Evolutionary conservation across 1,284 basidiomycete genomes (phyloP), one percentile per base, ranked within the genome.

Genomic region (Vanrija sp.): DNA sequence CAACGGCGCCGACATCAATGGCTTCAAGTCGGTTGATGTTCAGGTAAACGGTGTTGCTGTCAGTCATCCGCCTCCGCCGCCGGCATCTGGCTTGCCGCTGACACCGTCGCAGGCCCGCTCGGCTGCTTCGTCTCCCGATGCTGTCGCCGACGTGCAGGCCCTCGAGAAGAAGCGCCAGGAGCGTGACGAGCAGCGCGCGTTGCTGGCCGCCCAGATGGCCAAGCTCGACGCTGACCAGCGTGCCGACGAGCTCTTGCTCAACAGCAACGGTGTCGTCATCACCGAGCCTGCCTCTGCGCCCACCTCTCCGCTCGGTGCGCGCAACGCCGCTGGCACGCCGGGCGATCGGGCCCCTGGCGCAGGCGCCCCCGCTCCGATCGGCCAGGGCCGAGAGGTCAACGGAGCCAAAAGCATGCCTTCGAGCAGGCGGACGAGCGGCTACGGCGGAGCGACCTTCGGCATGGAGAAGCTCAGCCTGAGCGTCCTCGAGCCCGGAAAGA

Each of bases 181-280:
- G 77, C 88, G 91, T 63, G 79, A 79, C 45, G 76, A 89, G 54
- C 92, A 95, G 75, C 86, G 91, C 69, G 88, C 86, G 75, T 79
- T 89, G 66, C 95, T 96, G 72, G 93, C 94, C 76, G 89, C 93
- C 66, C 90, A 95, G 77, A 94, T 95, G 88, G 85, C 86, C 52
- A 86, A 83, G 62, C 83, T 96, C 58, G 93, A 96, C 77, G 88
- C 90, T 65, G 87, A 92, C 73, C 92, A 96, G 76, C 86, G 86
- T 18, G 87, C 78, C 19, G 78, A 91, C 71, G 80, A 81, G 62
- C 65, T 66, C 42, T 64, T 90, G 40, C 83, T 91, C 63, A 83
- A 63, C 46, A 55, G 62, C 21, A 43, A 34, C 38, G 57, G 63
- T n/a, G 53, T 19, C 25, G 39, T 61, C 18, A 49, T 60, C 46